Evolutionary conservation across 2,329 filamentous ascomycete species (phyloP).

Genomic region (Myotisia sp.): DNA sequence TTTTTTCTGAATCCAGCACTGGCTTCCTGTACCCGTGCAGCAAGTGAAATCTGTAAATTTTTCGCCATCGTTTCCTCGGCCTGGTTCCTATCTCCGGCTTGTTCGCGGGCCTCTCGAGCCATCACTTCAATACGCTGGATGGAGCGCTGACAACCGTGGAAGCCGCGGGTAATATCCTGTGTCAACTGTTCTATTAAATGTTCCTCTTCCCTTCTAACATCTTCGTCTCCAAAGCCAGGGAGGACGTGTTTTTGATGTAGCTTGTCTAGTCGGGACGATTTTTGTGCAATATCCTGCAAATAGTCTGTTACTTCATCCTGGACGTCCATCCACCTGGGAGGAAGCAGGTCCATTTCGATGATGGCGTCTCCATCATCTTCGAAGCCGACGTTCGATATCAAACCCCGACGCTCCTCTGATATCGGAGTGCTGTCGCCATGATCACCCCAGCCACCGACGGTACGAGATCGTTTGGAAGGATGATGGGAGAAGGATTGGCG

Average conservation of each 20-base stretch:
- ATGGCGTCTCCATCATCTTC: constrained; percentile 78
- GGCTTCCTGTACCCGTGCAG: constrained; percentile 74
- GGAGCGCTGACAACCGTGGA: constrained; percentile 77
- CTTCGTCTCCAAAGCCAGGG: constrained; percentile 91
- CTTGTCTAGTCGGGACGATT: constrained; percentile 74
- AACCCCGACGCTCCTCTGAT: constrained; percentile 60
- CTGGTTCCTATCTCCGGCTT: constrained; percentile 41
- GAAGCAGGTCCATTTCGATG: constrained; percentile 95
- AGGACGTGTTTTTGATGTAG: constrained; percentile 95
- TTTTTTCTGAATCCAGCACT: constrained; percentile 92
- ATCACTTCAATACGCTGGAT: constrained; percentile 81
- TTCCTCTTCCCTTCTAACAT: constrained; percentile 74
- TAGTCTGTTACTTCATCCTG: constrained; percentile 84
- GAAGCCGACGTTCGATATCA: constrained; percentile 60
- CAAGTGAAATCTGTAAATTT: constrained; percentile 88
- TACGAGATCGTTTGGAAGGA: constrained; percentile 69
- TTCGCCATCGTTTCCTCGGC: constrained; percentile 91
- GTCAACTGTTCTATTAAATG: constrained; percentile 80
- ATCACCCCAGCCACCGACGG: constrained; percentile 43
- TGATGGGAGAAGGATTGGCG: constrained; percentile 96
- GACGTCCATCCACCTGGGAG: constrained; percentile 88
- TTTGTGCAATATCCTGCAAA: constrained; percentile 63
- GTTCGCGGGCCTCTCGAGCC: constrained; percentile 63
- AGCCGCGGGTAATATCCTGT: constrained; percentile 73
- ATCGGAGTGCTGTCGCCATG: constrained; percentile 47